Evolutionary conservation across 2,329 filamentous ascomycete genomes (phyloP).

Genomic region (Chrysoporthe cubensis): DNA sequence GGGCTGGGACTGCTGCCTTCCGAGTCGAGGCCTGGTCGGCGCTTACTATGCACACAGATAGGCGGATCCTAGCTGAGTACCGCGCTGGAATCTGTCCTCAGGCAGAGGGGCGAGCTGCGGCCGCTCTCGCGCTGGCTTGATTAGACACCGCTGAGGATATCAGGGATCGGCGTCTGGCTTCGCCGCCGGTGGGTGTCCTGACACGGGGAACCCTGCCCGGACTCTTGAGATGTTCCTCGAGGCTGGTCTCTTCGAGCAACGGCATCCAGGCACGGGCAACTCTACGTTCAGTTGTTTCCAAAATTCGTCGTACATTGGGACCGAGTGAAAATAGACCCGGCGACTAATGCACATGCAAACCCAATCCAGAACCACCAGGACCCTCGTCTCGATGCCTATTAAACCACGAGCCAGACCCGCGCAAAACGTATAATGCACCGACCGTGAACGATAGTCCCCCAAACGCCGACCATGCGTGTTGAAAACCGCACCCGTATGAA

Average conservation of each 20-base stretch:
- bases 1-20: background rate
- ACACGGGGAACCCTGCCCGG: background rate
- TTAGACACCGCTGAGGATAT: background rate
- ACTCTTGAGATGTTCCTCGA: background rate
- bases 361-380: background rate
- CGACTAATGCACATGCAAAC: background rate
- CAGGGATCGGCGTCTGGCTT: background rate
- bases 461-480: constrained; percentile 9
- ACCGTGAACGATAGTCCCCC: background rate
- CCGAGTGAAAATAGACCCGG: background rate
- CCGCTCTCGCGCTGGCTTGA: background rate
- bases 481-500: background rate
- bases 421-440: background rate
- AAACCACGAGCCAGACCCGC: background rate
- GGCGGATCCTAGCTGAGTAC: no score
- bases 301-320: background rate
- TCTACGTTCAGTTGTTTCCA: background rate
- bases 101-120: background rate
- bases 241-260: background rate
- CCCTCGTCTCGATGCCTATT: background rate
- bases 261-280: background rate
- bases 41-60: background rate
- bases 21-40: background rate
- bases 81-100: no score
- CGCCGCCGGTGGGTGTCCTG: background rate